Percentiles rank a stretch among this genome's conserved stretches.
These are phyloP conservation scores for Rhodotorula sp. DNA, from an alignment of 1,284 basidiomycete genomes.

Conservation along the genomic window DNA sequence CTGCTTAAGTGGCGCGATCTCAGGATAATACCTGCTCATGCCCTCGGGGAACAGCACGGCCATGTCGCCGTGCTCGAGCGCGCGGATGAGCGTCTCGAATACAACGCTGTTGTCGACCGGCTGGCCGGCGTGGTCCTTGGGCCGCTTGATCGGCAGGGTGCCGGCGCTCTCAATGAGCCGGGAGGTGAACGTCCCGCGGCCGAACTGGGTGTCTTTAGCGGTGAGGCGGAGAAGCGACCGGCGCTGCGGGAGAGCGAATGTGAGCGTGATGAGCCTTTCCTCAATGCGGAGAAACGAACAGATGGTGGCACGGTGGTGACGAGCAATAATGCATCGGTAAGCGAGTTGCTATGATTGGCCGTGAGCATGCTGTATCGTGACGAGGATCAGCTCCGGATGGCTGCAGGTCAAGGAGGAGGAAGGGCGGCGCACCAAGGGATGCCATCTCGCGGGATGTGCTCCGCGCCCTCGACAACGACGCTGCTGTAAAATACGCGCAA, in stretches of 20 bases:
- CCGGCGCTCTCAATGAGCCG: conserved; percentile 85
- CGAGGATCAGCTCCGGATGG: not conserved
- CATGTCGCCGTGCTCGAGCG: conserved; percentile 73
- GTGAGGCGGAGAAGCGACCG: conserved; percentile 79
- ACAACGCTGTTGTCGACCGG: conserved; percentile 65
- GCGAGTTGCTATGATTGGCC: conserved; percentile 78
- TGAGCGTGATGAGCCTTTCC: not conserved
- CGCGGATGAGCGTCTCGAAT: conserved; percentile 70
- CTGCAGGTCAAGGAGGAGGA: too few relatives aligned
- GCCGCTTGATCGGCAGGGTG: conserved; percentile 74
- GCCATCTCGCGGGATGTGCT: conserved; percentile 69
- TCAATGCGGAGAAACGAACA: not conserved
- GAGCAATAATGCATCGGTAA: conserved; percentile 72
- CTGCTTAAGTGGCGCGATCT: conserved; percentile 77
- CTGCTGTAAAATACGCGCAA: conserved; percentile 84
- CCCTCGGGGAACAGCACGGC: conserved; percentile 62
- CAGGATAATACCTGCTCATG: conserved; percentile 76
- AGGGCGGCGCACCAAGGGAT: conserved; percentile 64
- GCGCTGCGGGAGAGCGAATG: conserved; percentile 45
- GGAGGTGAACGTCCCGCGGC: conserved; percentile 74
- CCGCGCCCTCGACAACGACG: conserved; percentile 77
- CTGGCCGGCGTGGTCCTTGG: conserved; percentile 62
- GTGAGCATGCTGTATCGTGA: conserved; percentile 61
- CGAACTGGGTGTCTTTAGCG: conserved; percentile 81
- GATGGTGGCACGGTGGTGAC: conserved; percentile 44